phyloP scores from a whole-genome alignment of 139 green algal genomes.

The Tetraselmis striata region DNA sequence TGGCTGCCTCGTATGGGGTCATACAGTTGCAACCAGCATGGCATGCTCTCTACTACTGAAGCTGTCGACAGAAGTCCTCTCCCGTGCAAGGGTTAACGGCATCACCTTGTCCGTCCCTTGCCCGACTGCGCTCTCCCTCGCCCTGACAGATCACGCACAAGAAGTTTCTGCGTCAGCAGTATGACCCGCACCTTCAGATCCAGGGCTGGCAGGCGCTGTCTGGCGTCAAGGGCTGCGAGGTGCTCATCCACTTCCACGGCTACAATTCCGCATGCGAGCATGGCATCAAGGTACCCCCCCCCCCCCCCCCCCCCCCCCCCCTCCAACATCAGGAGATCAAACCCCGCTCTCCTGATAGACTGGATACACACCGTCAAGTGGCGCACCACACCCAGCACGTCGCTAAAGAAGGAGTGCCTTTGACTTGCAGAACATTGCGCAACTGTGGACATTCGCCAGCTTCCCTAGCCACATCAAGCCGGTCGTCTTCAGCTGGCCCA shows the following conservation, averaged over 20 bases:
- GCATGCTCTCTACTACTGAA: too few relatives aligned
- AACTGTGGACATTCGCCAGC: background rate
- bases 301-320: too few relatives aligned
- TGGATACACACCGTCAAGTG: background rate
- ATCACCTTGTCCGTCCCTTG: background rate
- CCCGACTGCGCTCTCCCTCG: background rate
- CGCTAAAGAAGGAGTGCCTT: background rate
- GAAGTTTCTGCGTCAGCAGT: background rate
- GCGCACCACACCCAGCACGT: background rate
- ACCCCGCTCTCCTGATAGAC: too few relatives aligned
- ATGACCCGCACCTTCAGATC: background rate
- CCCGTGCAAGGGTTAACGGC: too few relatives aligned
- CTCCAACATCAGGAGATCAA: too few relatives aligned
- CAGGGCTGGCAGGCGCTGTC: background rate
- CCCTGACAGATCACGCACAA: background rate
- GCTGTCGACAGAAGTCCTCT: too few relatives aligned
- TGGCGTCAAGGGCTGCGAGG: background rate
- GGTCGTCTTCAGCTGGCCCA: background rate
- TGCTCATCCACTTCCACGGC: background rate
- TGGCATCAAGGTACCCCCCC: background rate
- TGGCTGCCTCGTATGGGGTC: too few relatives aligned
- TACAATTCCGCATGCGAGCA: background rate
- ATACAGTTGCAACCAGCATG: too few relatives aligned
- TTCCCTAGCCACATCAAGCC: background rate
- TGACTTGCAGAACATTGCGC: background rate